Base-by-base conservation (phyloP, 495 filamentous ascomycete genomes). In the Sabuloglossum arenarium region DNA sequence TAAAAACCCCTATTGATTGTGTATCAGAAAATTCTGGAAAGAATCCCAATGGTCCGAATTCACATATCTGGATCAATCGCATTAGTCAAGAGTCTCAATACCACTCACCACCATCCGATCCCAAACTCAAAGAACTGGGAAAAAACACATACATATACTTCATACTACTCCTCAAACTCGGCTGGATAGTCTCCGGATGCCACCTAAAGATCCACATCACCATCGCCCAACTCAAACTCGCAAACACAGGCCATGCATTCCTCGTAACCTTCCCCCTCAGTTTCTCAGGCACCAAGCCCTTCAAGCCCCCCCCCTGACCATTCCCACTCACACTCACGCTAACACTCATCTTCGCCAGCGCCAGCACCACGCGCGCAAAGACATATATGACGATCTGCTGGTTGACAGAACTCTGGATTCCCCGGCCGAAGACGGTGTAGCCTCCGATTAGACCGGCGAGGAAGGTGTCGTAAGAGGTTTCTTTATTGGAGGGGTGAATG, bases 381-480 rank as follows among this genome's bases (percentile, higher is more conserved):
- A 99, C 83, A 70, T 97, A 99, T 61, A 96, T 85, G 62, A 94
- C 88, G 67, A 99, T 97, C 77, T 99, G 91, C 73, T 96, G 86
- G 69, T 84, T 95, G 53, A 99, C 83, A 62, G 76, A 82, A 53
- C 80, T 82, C 61, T 83, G 81, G 63, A 76, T 78, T 59, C 83
- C 83, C 49, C 85, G 77, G 46, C 90, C 91, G 66, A 99, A 99
- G 32, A 97, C 87, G 51, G 81, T 65, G 74, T 96, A 99, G 8
- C 91, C 91, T 62, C 89, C 93, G 50, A 94, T 61, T 25, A 95
- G 68, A 9, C 91, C 91, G n/a, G 91, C 85, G 59, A 96, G 69
- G 70, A 99, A 91, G 54, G 79, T 79, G 65, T 95, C 85, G 66
- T 79, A 88, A 59, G 78, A 77, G 54, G 76, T 74, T 25, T 81